phyloP scores from a whole-genome alignment of 1,139 yeast species.

The Candida neerlandica region DNA sequence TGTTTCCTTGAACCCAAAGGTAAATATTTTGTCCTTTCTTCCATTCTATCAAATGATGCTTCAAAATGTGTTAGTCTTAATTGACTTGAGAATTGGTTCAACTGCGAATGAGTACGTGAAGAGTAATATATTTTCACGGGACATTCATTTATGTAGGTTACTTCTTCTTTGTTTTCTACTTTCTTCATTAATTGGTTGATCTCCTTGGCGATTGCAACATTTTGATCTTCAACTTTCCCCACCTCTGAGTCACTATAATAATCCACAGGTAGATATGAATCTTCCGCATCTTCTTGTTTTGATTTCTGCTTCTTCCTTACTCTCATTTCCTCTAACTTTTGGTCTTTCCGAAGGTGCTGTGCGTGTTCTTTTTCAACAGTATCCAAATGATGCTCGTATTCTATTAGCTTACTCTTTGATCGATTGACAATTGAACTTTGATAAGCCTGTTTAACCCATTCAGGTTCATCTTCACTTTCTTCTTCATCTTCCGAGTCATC shows the following conservation, averaged over 20 bases:
- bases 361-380: constrained; percentile 22
- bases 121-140: constrained; percentile 61
- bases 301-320: constrained; percentile 1
- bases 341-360: constrained; percentile 17
- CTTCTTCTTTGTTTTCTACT: constrained; percentile 28
- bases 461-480: constrained; percentile 57
- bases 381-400: constrained; percentile 45
- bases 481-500: constrained; percentile 16
- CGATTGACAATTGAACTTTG: constrained; percentile 32
- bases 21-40: constrained; percentile 54
- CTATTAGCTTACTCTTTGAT: constrained; percentile 32
- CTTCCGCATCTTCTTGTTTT: constrained; percentile 5
- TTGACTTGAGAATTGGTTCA: constrained; percentile 80
- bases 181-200: constrained; percentile 45
- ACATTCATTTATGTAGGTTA: constrained; percentile 30
- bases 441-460: constrained; percentile 58
- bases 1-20: constrained; percentile 87
- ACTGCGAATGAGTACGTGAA: constrained; percentile 91
- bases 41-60: constrained; percentile 51
- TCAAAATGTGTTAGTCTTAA: constrained; percentile 64
- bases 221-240: constrained; percentile 17
- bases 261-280: constrained; percentile 41
- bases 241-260: constrained; percentile 37
- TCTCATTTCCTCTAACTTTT: constrained; percentile 2
- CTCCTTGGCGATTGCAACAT: constrained; percentile 41